Evolutionary conservation across 208 protist species (phyloP), one percentile per base, ranked within the genome.

Genomic region (Leishmania major): DNA sequence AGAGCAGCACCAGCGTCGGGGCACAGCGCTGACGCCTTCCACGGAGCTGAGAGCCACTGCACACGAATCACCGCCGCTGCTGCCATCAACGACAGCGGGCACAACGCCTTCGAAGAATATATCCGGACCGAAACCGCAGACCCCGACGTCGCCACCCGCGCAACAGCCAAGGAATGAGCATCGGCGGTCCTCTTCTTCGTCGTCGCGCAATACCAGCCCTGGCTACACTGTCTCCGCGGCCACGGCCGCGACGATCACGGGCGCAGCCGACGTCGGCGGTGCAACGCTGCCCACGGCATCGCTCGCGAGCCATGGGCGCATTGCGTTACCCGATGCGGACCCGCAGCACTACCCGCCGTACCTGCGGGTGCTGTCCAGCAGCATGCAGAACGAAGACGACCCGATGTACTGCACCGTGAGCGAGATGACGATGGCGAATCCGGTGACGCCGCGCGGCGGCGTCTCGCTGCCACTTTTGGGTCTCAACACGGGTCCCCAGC

Each of bases 401-500:
- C 70, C 75, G 31, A 75, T 82, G 49, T 82, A 71, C 62, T 80
- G 64, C 79, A 81, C 84, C 17, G 84, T 87, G 49, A 87, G 84
- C 59, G 84, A 87, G 43, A 84, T 81, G 76, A 82, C 84, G 31
- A 82, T 83, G 79, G 78, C 77, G 10, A 87, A 82, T 19, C 60
- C 75, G 45, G 51, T 66, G 3, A 79, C 76, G 51, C 47, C 73
- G 77, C 77, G 77, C 2, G 62, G 82, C 72, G 72, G 60, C 57
- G 13, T 22, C 66, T 79, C 75, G 22, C 43, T 62, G 3, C 43
- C 62, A 15, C 62, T 71, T 0, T 43, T 25, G 25, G 66, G 73
- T 25, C 25, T 28, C 13, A 72, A 35, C 53, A 19, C 10, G 47
- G 40, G 40, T 25, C 31, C 22, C 40, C 53, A 60, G 78, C 25